phyloP scores from a whole-genome alignment of 768 basidiomycete species.

The Hypsizygus marmoreus region DNA sequence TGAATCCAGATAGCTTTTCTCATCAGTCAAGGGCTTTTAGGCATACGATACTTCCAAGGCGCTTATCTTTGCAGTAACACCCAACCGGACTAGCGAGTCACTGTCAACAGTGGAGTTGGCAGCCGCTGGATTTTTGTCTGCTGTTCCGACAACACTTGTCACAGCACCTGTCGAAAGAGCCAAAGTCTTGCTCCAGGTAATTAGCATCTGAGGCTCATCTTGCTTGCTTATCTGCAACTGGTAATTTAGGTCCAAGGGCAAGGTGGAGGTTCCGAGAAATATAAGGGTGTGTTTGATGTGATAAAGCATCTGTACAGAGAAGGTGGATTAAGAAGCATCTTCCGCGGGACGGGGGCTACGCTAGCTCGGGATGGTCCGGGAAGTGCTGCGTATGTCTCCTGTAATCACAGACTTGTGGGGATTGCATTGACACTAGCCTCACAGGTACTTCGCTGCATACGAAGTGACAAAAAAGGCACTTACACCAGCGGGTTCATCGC shows the following conservation, averaged over 20 bases:
- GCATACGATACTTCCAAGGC: slow-evolving; percentile 93
- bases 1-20: slow-evolving; percentile 5
- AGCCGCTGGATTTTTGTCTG: slow-evolving; percentile 90
- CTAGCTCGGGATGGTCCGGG: slow-evolving; percentile 95
- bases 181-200: slow-evolving; percentile 90
- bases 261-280: slow-evolving; percentile 69
- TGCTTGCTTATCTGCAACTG: slow-evolving; percentile 11
- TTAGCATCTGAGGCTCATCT: slow-evolving; percentile 11
- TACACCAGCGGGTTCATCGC: slow-evolving; percentile 78
- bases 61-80: slow-evolving; percentile 76
- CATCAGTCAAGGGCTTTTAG: slow-evolving; percentile 37
- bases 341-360: slow-evolving; percentile 91
- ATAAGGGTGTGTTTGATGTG: slow-evolving; percentile 92
- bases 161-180: slow-evolving; percentile 97
- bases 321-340: slow-evolving; percentile 90
- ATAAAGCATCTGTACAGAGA: slow-evolving; percentile 89
- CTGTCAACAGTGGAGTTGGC: slow-evolving; percentile 84
- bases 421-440: slow-evolving; percentile 5
- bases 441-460: slow-evolving; percentile 95
- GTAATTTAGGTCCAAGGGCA: slow-evolving; percentile 81
- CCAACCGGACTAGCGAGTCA: slow-evolving; percentile 63
- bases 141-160: slow-evolving; percentile 86
- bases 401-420: not conserved
- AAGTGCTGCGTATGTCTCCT: slow-evolving; percentile 79
- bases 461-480: slow-evolving; percentile 89